Base-by-base conservation (phyloP, 768 basidiomycete genomes). In the Calocera viscosa region DNA sequence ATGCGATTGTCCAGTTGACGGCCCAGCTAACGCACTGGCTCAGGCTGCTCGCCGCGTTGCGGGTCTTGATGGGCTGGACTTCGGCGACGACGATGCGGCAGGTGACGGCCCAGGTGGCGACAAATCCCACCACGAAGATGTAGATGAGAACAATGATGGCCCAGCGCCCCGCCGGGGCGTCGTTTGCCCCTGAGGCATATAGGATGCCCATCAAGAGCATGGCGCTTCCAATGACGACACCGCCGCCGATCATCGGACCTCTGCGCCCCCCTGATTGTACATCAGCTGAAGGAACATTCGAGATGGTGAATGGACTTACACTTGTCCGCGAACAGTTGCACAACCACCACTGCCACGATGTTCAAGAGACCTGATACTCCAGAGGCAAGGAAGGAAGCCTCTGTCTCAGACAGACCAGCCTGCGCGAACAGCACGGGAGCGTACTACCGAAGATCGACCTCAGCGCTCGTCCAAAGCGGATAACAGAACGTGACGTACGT, bases 391-490 rank as follows among this genome's bases (percentile, higher is more conserved):
- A 83, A 82, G 1, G 80, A 77, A 1, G 81, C 77, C n/a, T 78
- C 76, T n/a, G 74, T 73, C 1, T 76, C 76, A 14, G 78, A 77
- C n/a, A 83, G 77, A n/a, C 67, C 49, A 10, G 80, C 80, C 69
- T 83, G 82, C 1, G 77, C 72, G 69, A 83, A 83, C 14, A 82
- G 74, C 10, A 80, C 75, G 0, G 82, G 82, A 0, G 81, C 82
- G 66, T 80, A 81, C 71, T 80, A 72, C 16, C 69, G 53, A 41
- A 5, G 17, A 24, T 19, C 39, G 32, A n/a, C 30, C 0, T 14
- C 19, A 8, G 26, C 32, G 24, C 24, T 19, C 33, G 53, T 26
- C 33, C 26, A 24, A 26, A 33, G 49, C 22, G 47, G 12, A 33
- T 22, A 39, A 22, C 19, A 34, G 5, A 43, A 68, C 24, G 68